Evolutionary conservation across 257 asterid genomes (phyloP).

Genomic region (Penstemon davidsonii): DNA sequence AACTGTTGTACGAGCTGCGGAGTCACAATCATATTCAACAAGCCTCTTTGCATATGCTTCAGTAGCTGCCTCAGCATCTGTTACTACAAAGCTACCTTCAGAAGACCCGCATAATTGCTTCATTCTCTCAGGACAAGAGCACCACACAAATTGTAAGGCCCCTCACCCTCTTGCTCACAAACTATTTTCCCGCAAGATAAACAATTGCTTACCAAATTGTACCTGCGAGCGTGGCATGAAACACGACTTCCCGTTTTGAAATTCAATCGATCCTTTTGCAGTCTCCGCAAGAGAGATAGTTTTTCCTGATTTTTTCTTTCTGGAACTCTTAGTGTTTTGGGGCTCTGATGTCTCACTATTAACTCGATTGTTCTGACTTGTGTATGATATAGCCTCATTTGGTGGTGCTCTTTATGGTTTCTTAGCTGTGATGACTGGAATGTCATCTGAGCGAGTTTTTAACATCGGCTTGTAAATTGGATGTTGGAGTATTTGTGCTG

Average conservation of each 20-base stretch:
- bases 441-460: constrained; percentile 60
- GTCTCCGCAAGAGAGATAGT: constrained; percentile 88
- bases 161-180: constrained; percentile 97
- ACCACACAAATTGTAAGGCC: constrained; percentile 90
- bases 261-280: constrained; percentile 84
- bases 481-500: constrained; percentile 42
- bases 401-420: constrained; percentile 64
- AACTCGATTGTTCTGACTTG: constrained; percentile 41
- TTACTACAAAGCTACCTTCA: constrained; percentile 44
- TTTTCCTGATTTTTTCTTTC: constrained; percentile 84
- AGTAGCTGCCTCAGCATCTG: constrained; percentile 82
- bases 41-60: constrained; percentile 94
- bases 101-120: constrained; percentile 83
- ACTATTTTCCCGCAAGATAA: constrained; percentile 95
- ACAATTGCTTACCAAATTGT: constrained; percentile 77
- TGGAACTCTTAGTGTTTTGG: constrained; percentile 41
- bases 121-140: constrained; percentile 89
- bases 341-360: constrained; percentile 40
- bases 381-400: constrained; percentile 45
- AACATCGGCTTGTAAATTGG: constrained; percentile 68
- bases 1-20: constrained; percentile 39
- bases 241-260: constrained; percentile 92
- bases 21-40: constrained; percentile 87
- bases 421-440: constrained; percentile 37
- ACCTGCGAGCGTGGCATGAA: constrained; percentile 89